Base-by-base conservation (phyloP, 345 rosid species). In the Limnanthes douglasii region DNA sequence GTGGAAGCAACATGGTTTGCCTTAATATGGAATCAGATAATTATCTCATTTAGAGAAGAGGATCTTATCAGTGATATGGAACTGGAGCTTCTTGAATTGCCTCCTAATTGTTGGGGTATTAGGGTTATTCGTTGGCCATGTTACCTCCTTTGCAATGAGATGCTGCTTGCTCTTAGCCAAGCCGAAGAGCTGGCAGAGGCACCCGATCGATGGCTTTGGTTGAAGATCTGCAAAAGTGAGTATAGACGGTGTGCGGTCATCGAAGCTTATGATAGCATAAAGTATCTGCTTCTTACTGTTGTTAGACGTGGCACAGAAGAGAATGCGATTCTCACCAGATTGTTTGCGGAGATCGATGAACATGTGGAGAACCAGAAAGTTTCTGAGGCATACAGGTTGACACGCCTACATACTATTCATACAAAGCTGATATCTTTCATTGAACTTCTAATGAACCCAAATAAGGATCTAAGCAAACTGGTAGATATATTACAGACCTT, bases 51-150 rank as follows among this genome's bases (percentile, higher is more conserved):
- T 57, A 65, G 86, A 63, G 97, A 86, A 56, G 97, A 86, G 62
- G 97, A 82, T 58, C 70, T 73, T 8, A 59, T 86, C 38, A 69
- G 70, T 48, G 85, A 86, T 57, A 23, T 35, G 44, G 97, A 86
- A 43, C 37, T 60, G 35, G 97, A 86, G 66, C 81, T 86, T 37
- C 41, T 86, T 50, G 93, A 75, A 48, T 59, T 86, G 57, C 77
- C 88, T 0, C 82, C 86, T 53, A 78, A 78, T 61, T 70, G 53
- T 51, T 86, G 97, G 97, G 34, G 63, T 51, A 73, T 86, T 12
- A 65, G 77, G 53, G 94, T 82, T 26, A 63, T 86, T 47, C 81
- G 94, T 18, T 86, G 94, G 97, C 97, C 97, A 0, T 78, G 94
- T 61, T 27, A 64, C 52, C 73, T 82, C 41, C 81, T 86, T 6